Percentiles rank a stretch among this genome's conserved stretches.
Conservation (phyloP, 805 yeast species). For the Komagataella ulmi region DNA sequence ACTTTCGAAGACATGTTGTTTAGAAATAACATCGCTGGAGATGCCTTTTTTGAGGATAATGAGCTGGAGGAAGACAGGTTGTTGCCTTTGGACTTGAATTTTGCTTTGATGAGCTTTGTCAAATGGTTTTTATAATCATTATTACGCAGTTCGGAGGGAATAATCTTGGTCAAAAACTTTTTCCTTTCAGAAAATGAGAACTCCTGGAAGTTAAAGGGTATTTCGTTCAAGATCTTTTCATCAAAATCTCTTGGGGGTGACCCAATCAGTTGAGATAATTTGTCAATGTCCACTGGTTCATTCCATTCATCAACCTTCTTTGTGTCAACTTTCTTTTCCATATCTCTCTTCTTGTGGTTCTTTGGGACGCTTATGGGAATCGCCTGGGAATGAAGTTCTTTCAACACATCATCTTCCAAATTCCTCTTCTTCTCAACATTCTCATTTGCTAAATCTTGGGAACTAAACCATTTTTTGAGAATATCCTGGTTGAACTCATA, state of each 20-base stretch:
- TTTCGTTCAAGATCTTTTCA: slow-evolving; percentile 25
- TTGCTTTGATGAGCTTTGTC: slow-evolving; percentile 14
- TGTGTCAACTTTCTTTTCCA: background rate
- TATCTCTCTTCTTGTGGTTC: background rate
- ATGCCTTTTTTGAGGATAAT: background rate
- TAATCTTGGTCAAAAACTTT: slow-evolving; percentile 14
- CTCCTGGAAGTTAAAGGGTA: slow-evolving; percentile 34
- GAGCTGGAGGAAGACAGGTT: background rate
- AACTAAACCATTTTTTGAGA: slow-evolving; percentile 31
- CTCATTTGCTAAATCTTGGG: slow-evolving; percentile 1
- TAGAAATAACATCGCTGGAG: slow-evolving; percentile 2
- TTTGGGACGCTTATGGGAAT: slow-evolving; percentile 12
- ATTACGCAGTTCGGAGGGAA: slow-evolving; percentile 13
- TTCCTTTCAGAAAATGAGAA: slow-evolving; percentile 40
- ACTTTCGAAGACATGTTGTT: background rate
- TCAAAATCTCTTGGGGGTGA: slow-evolving; percentile 24
- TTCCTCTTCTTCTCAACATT: background rate
- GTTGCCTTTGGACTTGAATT: background rate
- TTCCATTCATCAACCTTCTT: background rate
- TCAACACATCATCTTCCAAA: slow-evolving; percentile 3
- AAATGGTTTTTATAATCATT: slow-evolving; percentile 16
- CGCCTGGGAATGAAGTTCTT: slow-evolving; percentile 12
- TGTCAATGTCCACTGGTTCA: background rate
- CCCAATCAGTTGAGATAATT: background rate
- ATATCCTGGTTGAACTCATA: slow-evolving; percentile 39